Conservation (phyloP, 1,284 basidiomycete genomes). For the Fistulina hepatica region DNA sequence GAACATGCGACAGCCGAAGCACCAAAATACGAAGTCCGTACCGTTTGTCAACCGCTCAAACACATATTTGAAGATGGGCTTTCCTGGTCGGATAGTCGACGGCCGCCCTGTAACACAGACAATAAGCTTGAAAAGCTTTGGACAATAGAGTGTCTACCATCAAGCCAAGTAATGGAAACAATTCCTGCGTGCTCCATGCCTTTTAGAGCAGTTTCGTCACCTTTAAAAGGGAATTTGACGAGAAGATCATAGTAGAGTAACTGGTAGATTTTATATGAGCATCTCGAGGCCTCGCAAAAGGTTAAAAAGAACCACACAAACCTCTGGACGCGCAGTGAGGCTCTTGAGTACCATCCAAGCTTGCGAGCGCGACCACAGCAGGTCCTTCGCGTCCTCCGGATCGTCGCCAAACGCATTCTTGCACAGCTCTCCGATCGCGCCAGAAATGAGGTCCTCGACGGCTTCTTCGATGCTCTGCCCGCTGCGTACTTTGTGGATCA, state of each 20-base stretch:
- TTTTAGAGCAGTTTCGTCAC: constrained; percentile 72
- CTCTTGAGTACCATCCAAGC: constrained; percentile 79
- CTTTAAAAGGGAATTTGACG: constrained; percentile 85
- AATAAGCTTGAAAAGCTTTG: not conserved
- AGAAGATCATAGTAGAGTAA: constrained; percentile 77
- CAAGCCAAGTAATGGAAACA: constrained; percentile 66
- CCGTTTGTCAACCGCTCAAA: constrained; percentile 75
- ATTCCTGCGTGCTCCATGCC: constrained; percentile 87
- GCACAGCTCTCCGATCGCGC: constrained; percentile 73
- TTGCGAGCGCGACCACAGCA: constrained; percentile 82
- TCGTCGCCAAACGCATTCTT: constrained; percentile 95
- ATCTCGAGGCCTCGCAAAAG: not conserved
- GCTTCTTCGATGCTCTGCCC: constrained; percentile 70
- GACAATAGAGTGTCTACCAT: constrained; percentile 42
- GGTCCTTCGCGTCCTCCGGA: constrained; percentile 68
- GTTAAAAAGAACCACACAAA: constrained; percentile 23
- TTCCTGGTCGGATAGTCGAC: constrained; percentile 76
- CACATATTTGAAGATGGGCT: constrained; percentile 80
- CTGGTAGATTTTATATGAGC: constrained; percentile 26
- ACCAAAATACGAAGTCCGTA: constrained; percentile 22
- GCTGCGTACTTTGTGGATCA: constrained; percentile 77
- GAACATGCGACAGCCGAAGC: not conserved
- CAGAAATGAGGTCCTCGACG: constrained; percentile 79
- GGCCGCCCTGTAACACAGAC: constrained; percentile 57
- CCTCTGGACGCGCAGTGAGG: constrained; percentile 64